Percentiles rank a stretch among this genome's conserved stretches.
Conservation (phyloP, 2,329 filamentous ascomycete genomes). For the Huntiella bhutanensis region DNA sequence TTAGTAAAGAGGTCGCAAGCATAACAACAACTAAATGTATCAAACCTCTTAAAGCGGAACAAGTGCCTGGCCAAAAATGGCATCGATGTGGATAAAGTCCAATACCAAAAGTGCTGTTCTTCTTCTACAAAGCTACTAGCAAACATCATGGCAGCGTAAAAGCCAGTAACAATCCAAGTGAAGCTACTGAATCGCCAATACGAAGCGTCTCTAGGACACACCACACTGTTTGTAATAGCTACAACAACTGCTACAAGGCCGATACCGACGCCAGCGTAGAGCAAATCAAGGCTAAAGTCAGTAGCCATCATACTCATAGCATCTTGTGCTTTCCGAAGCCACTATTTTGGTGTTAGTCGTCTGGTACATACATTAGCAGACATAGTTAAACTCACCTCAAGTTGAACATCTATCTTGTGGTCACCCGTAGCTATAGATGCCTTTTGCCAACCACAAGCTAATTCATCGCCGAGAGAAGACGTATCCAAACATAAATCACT, state of each 20-base stretch:
- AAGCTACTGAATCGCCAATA: background rate
- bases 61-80: slow-evolving; percentile 42
- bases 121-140: slow-evolving; percentile 96
- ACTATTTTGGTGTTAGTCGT: slow-evolving; percentile 19
- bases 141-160: slow-evolving; percentile 82
- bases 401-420: background rate
- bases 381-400: slow-evolving; percentile 1
- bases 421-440: slow-evolving; percentile 12
- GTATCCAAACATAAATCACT: slow-evolving; percentile 1
- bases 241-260: slow-evolving; percentile 30
- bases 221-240: background rate
- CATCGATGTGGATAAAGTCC: slow-evolving; percentile 29
- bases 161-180: background rate
- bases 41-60: slow-evolving; percentile 28
- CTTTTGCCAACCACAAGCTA: slow-evolving; percentile 50
- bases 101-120: slow-evolving; percentile 98
- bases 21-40: slow-evolving; percentile 33
- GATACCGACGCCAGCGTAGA: slow-evolving; percentile 27
- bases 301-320: slow-evolving; percentile 79
- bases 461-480: slow-evolving; percentile 26
- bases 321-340: slow-evolving; percentile 54
- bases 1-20: slow-evolving; percentile 35
- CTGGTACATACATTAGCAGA: background rate
- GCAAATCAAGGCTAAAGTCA: slow-evolving; percentile 52
- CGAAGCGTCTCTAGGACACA: too few species aligned